phyloP scores from a whole-genome alignment of 2,329 filamentous ascomycete genomes.

The Cercospora sp. region DNA sequence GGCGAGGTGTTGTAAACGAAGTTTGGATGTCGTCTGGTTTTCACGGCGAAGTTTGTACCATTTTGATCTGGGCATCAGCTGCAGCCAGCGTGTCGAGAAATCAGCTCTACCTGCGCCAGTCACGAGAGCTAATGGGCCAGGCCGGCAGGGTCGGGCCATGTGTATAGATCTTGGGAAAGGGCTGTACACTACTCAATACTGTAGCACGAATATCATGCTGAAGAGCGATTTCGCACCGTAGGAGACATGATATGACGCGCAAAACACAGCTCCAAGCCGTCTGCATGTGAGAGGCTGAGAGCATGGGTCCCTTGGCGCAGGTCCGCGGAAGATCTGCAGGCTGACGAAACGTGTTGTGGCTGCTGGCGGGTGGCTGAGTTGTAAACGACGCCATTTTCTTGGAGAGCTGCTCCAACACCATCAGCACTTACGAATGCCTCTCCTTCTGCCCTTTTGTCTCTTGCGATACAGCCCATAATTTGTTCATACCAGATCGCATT shows the following conservation, averaged over 20 bases:
- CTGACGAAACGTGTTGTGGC: slow-evolving; percentile 11
- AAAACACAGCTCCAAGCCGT: not conserved
- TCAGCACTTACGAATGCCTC: not conserved
- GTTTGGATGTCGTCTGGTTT: not conserved
- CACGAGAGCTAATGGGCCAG: slow-evolving; percentile 3
- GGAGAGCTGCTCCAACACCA: not conserved
- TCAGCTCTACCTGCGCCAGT: slow-evolving; percentile 11
- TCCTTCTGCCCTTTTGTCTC: not conserved
- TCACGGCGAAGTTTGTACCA: slow-evolving; percentile 9
- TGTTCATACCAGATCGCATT: not conserved
- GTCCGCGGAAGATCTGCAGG: slow-evolving; percentile 8
- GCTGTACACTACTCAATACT: slow-evolving; percentile 13
- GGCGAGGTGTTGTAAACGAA: slow-evolving; percentile 77
- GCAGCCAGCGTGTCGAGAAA: slow-evolving; percentile 8
- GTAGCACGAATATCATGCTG: slow-evolving; percentile 7
- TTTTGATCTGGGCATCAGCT: slow-evolving; percentile 12
- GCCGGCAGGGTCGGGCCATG: slow-evolving; percentile 1
- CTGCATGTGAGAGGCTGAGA: not conserved
- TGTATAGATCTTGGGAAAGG: slow-evolving; percentile 13
- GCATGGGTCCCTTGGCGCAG: slow-evolving; percentile 3
- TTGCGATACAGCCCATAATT: not conserved
- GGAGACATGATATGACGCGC: not conserved
- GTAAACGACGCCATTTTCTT: slow-evolving; percentile 7
- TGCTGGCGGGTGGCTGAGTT: not conserved
- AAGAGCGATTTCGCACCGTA: not conserved